Base-by-base conservation (phyloP, 352 stramenopile species). In the Phytophthora citrophthora region DNA sequence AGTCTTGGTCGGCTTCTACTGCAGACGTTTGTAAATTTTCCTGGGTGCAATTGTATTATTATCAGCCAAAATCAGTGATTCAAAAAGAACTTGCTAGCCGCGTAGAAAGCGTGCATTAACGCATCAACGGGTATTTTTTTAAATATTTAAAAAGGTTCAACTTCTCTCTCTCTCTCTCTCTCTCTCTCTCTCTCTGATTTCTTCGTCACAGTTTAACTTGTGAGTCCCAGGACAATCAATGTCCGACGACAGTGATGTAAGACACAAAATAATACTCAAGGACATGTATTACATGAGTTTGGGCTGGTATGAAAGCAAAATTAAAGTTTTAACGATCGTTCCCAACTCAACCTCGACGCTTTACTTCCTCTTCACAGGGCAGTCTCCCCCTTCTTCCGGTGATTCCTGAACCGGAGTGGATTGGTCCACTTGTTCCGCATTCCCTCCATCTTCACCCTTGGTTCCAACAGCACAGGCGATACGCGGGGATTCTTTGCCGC, bases 401-500 rank as follows among this genome's bases (percentile, higher is more conserved):
- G 43, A 23, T 5, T 61, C 32, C 18, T 61, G 54, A 7, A 41
- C 31, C 3, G 43, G 41, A 20, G 54, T 62, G 12, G 24, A 36
- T 9, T 64, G 56, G 13, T 57, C 18, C 15, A 41, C 43, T 39
- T 56, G 48, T 16, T 48, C 20, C 15, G 50, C 34, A 5, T 45
- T 24, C 29, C 7, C 29, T 20, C 36, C 34, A 41, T 8, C 29
- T 29, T 46, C 54, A 7, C 45, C 43, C 29, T 61, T 61, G 8
- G 29, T 23, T 32, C 59, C 65, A 27, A 80, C 46, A 9, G 80
- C 80, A 36, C 81, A 87, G 1, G 77, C 68, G 49, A 90, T 70
- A 11, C 79, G 76, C 20, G 81, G 80, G 0, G 76, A 52, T 13
- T 76, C 67, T 5, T 58, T 72, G 45, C 68, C 64, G 48, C 81